phyloP scores from a whole-genome alignment of 2,329 filamentous ascomycete genomes.

The Alternaria solani region DNA sequence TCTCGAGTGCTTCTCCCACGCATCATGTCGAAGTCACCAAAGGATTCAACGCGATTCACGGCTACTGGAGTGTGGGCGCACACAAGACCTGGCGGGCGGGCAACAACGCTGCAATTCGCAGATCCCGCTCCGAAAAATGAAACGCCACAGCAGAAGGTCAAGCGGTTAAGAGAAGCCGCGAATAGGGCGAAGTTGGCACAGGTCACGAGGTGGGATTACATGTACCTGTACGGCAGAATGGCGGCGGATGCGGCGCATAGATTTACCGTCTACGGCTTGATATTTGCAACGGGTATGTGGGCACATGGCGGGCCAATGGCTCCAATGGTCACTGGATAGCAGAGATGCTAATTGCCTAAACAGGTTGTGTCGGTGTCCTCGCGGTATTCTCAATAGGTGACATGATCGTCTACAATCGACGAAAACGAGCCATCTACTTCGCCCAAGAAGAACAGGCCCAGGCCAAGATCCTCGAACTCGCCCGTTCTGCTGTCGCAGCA shows the following conservation, averaged over 20 bases:
- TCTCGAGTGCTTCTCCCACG: slow-evolving; percentile 7
- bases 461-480: slow-evolving; percentile 54
- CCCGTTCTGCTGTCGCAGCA: slow-evolving; percentile 52
- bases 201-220: slow-evolving; percentile 62
- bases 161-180: slow-evolving; percentile 59
- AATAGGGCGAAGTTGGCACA: slow-evolving; percentile 58
- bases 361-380: slow-evolving; percentile 67
- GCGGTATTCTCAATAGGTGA: slow-evolving; percentile 71
- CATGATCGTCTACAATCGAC: slow-evolving; percentile 72
- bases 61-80: slow-evolving; percentile 74
- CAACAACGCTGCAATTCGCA: slow-evolving; percentile 51
- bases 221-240: slow-evolving; percentile 48
- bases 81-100: slow-evolving; percentile 62
- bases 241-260: slow-evolving; percentile 68
- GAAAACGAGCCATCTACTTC: slow-evolving; percentile 69
- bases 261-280: slow-evolving; percentile 66
- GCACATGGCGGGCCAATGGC: slow-evolving; percentile 20
- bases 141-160: slow-evolving; percentile 63
- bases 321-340: neutral
- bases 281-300: slow-evolving; percentile 66
- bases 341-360: slow-evolving; percentile 16
- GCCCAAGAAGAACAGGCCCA: slow-evolving; percentile 59
- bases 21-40: slow-evolving; percentile 71
- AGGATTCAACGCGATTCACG: slow-evolving; percentile 82
- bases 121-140: slow-evolving; percentile 56